Evolutionary conservation across 257 asterid species (phyloP), one percentile per base, ranked within the genome.

Genomic region (Rehmannia glutinosa): DNA sequence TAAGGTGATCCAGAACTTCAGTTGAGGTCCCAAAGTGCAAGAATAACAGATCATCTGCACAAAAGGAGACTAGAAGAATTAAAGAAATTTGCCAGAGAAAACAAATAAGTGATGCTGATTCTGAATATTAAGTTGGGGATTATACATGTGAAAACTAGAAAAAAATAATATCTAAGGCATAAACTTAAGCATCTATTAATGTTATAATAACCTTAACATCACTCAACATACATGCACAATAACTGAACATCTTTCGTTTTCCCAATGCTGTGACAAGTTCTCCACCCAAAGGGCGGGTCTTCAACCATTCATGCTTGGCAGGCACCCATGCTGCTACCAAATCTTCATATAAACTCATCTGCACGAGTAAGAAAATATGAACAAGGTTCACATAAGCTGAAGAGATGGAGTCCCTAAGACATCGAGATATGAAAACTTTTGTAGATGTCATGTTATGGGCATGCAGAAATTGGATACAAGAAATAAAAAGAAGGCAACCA

Each of bases 301-400:
- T 82, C 86, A 94, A 80, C 97, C 97, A 94, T 76, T 85, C 90
- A 68, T 91, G 96, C 86, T 78, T 91, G 70, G 88, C 88, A 73
- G 96, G 96, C 70, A 91, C 99, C 99, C 97, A 91, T 53, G 97
- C 96, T 49, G 99, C 99, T 66, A 94, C 95, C 73, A 91, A 83
- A 79, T 94, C 97, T 81, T 91, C 99, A 79, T 94, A 91, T 78
- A 94, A 89, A 79, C 97, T 88, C 92, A 94, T 84, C 99, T 93
- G 86, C 84, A 77, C 73, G 78, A 70, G 64, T 73, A 36, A 81
- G 71, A 62, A 61, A 60, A 57, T 56, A 54, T 32, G 58, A 64
- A 52, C 57, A 68, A 74, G 28, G 45, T 17, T 66, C 36, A 59
- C 7, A 45, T 64, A 76, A 42, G 72, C 65, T 62, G 63, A 66